Evolutionary conservation across 2,329 filamentous ascomycete genomes (phyloP).

Genomic region (Aspergillus vadensis): DNA sequence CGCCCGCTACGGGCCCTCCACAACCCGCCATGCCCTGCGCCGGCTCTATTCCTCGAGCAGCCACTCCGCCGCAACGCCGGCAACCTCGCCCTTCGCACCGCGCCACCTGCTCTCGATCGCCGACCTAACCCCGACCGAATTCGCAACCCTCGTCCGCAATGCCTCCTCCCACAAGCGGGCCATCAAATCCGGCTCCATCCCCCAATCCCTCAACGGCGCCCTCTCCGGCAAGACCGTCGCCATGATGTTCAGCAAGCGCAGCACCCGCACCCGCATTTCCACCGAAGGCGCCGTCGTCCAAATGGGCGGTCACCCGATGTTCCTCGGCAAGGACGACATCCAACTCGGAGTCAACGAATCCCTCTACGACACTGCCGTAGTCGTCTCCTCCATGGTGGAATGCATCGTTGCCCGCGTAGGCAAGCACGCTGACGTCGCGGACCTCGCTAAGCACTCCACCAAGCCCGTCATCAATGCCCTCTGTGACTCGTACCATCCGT

Average conservation of each 20-base stretch:
- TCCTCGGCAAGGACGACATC: slow-evolving; percentile 92
- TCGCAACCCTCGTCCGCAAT: slow-evolving; percentile 80
- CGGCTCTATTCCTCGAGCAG: slow-evolving; percentile 38
- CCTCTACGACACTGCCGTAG: slow-evolving; percentile 84
- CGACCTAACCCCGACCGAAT: slow-evolving; percentile 77
- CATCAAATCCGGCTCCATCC: slow-evolving; percentile 69
- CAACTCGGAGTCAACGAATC: slow-evolving; percentile 94
- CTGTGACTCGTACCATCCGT: slow-evolving; percentile 86
- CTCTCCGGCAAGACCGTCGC: slow-evolving; percentile 80
- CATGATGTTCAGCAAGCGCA: slow-evolving; percentile 96
- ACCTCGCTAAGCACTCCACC: slow-evolving; percentile 69
- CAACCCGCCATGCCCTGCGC: slow-evolving; percentile 22
- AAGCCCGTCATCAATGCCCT: slow-evolving; percentile 87
- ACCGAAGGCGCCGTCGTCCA: slow-evolving; percentile 88
- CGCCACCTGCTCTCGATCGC: slow-evolving; percentile 91
- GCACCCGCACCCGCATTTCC: slow-evolving; percentile 88
- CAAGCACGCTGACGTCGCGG: slow-evolving; percentile 72
- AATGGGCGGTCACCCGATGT: slow-evolving; percentile 93
- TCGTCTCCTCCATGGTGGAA: slow-evolving; percentile 92
- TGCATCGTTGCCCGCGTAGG: slow-evolving; percentile 80
- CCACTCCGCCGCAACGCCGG: slow-evolving; percentile 34
- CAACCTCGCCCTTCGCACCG: slow-evolving; percentile 62
- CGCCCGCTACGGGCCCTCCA: slow-evolving; percentile 22
- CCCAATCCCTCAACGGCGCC: slow-evolving; percentile 60
- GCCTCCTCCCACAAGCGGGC: slow-evolving; percentile 73